Base-by-base conservation (phyloP, 2,329 filamentous ascomycete species). In the Calonectria leucothoes region DNA sequence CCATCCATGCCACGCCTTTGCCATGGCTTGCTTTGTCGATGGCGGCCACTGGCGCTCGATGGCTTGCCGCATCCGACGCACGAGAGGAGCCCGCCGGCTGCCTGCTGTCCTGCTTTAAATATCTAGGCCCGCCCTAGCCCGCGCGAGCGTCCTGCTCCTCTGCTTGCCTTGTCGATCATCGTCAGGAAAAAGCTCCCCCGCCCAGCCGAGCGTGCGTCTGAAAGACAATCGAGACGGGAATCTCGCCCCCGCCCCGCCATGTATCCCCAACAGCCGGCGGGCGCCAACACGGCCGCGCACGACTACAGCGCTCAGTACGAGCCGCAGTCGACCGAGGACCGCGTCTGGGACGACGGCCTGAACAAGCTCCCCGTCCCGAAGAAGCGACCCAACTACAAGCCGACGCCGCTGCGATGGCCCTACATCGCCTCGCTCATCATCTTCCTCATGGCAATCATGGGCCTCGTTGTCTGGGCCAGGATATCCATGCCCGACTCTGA, bases 391-490 rank as follows among this genome's bases (percentile, higher is more conserved):
- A 75, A 79, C 59, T 81, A 81, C 48, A 75, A 71, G 15, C 79
- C 79, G 5, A 81, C 79, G 31, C 77, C 79, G 25, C 55, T 81
- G 31, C 67, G 79, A 71, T 81, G 79, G 79, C 78, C 80, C 66
- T 81, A 77, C 29, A 71, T 81, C 8, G 33, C 75, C 2, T 65
- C 63, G 0, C 69, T 79, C 25, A 74, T 81, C 25, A 14, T 68
- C 11, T 73, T 76, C 51, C 70, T 81, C 39, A 42, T 78, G 52
- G 73, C 42, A 2, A 68, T 72, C 3, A 77, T 79, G 77, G 79
- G 77, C 8, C 69, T 81, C 6, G 74, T 79, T 11, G 37, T 80
- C 14, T 81, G 77, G 75, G 79, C 79, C 7, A 72, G 74, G 51
- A 57, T 75, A 29, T 63, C 71, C 27, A 81, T 81, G 79, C 79